Conservation (phyloP, 179 eudicot genomes). For the Patellifolia procumbens region DNA sequence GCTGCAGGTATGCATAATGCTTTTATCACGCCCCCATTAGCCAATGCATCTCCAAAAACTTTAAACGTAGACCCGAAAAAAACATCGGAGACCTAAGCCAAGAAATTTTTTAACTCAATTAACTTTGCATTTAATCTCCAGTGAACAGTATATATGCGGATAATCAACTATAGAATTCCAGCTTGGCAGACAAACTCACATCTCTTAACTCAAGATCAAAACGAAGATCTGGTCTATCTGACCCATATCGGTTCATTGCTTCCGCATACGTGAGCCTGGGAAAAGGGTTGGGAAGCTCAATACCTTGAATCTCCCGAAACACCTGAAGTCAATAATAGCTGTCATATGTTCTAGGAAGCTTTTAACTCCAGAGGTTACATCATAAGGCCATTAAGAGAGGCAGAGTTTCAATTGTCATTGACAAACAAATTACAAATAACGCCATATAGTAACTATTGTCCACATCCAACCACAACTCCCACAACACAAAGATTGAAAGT, state of each 20-base stretch:
- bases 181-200: conserved; percentile 41
- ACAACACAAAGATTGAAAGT: background rate
- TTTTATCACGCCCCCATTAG: conserved; percentile 72
- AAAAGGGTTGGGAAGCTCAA: conserved; percentile 83
- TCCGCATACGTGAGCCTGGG: conserved; percentile 94
- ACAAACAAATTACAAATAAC: background rate
- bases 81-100: conserved; percentile 70
- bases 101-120: background rate
- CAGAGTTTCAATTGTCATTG: background rate
- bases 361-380: background rate
- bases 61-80: conserved; percentile 70
- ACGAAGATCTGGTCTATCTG: conserved; percentile 94
- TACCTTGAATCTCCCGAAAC: conserved; percentile 83
- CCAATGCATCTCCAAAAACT: conserved; percentile 72
- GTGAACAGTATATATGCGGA: background rate
- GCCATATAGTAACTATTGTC: background rate
- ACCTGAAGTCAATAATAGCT: conserved; percentile 52
- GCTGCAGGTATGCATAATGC: conserved; percentile 80
- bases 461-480: background rate
- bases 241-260: conserved; percentile 90
- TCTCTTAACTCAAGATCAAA: conserved; percentile 87
- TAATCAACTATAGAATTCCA: background rate
- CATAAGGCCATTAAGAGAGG: conserved; percentile 7
- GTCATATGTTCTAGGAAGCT: conserved; percentile 12
- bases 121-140: conserved; percentile 6